Evolutionary conservation across 306 rosid genomes (phyloP).

Genomic region (Alnus rubra): DNA sequence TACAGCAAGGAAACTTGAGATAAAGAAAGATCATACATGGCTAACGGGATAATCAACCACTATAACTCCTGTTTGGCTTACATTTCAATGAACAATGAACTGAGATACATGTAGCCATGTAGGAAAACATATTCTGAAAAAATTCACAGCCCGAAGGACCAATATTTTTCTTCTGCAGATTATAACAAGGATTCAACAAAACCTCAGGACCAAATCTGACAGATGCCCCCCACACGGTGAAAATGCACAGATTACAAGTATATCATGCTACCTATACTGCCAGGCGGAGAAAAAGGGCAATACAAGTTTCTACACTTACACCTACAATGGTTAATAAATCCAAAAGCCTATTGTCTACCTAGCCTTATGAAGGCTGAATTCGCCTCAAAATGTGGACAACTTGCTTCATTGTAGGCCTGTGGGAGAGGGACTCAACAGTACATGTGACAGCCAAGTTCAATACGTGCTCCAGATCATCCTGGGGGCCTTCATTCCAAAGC

Average conservation of each 20-base stretch:
- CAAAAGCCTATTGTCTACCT: constrained; percentile 21
- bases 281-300: neutral
- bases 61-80: neutral
- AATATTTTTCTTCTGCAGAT: neutral
- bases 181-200: neutral
- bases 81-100: neutral
- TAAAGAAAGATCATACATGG: neutral
- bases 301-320: neutral
- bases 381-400: constrained; percentile 84
- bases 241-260: neutral
- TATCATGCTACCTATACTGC: neutral
- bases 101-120: neutral
- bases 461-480: constrained; percentile 73
- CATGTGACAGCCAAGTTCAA: constrained; percentile 82
- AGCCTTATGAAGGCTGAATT: constrained; percentile 85
- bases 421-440: constrained; percentile 79
- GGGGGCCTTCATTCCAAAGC: constrained; percentile 82
- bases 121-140: neutral
- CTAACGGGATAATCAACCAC: neutral
- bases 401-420: constrained; percentile 86
- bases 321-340: neutral
- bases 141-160: neutral
- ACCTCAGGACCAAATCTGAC: neutral
- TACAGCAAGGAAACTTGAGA: neutral
- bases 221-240: neutral